Evolutionary conservation across 129 eudicot species (phyloP).

Genomic region (Mikania micrantha): DNA sequence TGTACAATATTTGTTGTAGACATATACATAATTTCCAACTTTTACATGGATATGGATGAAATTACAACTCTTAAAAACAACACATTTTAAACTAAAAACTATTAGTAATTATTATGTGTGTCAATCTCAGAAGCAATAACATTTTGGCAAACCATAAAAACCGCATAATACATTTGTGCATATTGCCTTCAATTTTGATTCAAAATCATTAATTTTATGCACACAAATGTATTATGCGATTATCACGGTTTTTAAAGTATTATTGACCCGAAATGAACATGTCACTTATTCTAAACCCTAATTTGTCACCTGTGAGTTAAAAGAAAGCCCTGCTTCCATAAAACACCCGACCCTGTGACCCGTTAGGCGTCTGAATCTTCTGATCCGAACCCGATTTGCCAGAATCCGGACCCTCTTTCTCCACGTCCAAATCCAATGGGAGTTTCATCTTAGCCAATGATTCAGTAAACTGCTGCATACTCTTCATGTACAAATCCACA

Average conservation of each 20-base stretch:
- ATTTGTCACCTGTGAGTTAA: constrained; percentile 30
- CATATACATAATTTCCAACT: background rate
- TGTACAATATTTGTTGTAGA: background rate
- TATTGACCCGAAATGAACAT: too few species aligned
- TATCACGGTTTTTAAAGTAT: too few species aligned
- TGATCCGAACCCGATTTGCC: constrained; percentile 70
- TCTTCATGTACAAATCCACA: constrained; percentile 97
- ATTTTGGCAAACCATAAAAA: too few species aligned
- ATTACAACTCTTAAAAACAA: constrained; percentile 1
- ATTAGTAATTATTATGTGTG: too few species aligned
- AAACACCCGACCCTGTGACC: constrained; percentile 81
- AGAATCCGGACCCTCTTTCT: constrained; percentile 56
- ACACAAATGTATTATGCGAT: too few species aligned
- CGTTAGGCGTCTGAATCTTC: constrained; percentile 52
- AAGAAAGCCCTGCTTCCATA: constrained; percentile 99
- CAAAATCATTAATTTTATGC: too few species aligned
- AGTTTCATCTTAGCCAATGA: constrained; percentile 98
- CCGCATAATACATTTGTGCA: too few species aligned
- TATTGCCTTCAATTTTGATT: too few species aligned
- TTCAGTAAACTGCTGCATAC: constrained; percentile 98
- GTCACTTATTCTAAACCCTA: constrained; percentile 21
- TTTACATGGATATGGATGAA: background rate
- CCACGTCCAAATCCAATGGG: constrained; percentile 74
- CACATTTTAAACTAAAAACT: constrained; percentile 19
- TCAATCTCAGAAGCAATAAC: too few species aligned